phyloP scores from a whole-genome alignment of 176 grass and related monocot species.

The Poa annua region DNA sequence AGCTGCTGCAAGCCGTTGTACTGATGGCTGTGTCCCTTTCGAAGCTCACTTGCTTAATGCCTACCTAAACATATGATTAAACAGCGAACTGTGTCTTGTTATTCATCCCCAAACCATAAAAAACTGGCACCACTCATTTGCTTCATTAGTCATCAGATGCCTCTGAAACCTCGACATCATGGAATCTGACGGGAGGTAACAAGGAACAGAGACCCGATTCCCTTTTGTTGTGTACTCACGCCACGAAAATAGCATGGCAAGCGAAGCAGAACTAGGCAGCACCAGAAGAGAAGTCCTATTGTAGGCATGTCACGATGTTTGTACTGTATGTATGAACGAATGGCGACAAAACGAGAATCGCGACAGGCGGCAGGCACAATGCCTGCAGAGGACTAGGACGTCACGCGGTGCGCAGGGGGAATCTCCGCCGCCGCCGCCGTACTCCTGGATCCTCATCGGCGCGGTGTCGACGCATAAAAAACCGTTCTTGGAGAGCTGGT shows the following conservation, averaged over 20 bases:
- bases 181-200: not conserved
- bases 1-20: not conserved
- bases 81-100: not conserved
- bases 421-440: constrained; percentile 19
- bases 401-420: not conserved
- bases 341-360: constrained; percentile 37
- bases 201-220: not conserved
- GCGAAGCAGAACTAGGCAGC: not conserved
- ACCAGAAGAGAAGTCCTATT: not conserved
- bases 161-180: not conserved
- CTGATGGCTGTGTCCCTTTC: not conserved
- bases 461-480: not conserved
- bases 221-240: not conserved
- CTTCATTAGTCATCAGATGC: not conserved
- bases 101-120: not conserved
- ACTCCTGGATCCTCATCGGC: not conserved
- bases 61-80: not conserved
- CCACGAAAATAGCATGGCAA: not conserved
- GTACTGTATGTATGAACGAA: not conserved
- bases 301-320: constrained; percentile 12
- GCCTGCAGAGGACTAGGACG: not conserved
- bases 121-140: not conserved
- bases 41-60: not conserved
- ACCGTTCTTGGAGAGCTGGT: not conserved
- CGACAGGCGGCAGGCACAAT: constrained; percentile 34